Base-by-base conservation (phyloP, 345 rosid genomes). In the Melastoma malabathricum region DNA sequence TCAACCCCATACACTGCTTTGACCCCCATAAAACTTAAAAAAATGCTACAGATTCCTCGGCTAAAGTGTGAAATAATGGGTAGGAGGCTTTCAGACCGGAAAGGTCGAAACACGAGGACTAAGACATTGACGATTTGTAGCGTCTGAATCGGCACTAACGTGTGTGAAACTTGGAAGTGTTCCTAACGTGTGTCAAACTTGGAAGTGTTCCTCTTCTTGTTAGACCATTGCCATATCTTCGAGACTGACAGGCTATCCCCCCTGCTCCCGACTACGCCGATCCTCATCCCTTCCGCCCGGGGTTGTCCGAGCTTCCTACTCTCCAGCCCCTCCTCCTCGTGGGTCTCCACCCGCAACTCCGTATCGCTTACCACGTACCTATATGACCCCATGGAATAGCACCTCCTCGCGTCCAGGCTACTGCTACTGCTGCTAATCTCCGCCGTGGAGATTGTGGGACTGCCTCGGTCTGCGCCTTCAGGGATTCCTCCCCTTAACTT, bases 231-330 rank as follows among this genome's bases (percentile, higher is more conserved):
- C 96, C 96, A 86, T 52, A 81, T 77, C 79, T 86, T 86, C 15
- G 95, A 89, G 60, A 89, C 89, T 54, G 97, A 89, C 59, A 82
- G 82, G 87, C 97, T 89, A 58, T 89, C 97, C 38, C 93, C 89
- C 75, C 75, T 84, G 66, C 77, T 89, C 51, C 76, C 69, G 61
- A 71, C 58, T n/a, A n/a, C n/a, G 68, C 77, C 73, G 10, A 89
- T 74, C 76, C 75, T 89, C 78, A 82, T 82, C 68, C 93, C 95
- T 47, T 80, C 93, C 54, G 50, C 65, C 9, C 38, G 1, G 38
- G 6, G 38, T 29, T 29, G 8, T 63, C 47, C 45, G 71, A 73
- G 57, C 67, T 75, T 56, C 71, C 80, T 53, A 18, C 68, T 57
- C 58, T 77, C 50, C 63, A 72, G 52, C 57, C 55, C 45, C 59